Evolutionary conservation across 2,329 filamentous ascomycete species (phyloP), one percentile per base, ranked within the genome.

Genomic region (Exophiala xenobiotica): DNA sequence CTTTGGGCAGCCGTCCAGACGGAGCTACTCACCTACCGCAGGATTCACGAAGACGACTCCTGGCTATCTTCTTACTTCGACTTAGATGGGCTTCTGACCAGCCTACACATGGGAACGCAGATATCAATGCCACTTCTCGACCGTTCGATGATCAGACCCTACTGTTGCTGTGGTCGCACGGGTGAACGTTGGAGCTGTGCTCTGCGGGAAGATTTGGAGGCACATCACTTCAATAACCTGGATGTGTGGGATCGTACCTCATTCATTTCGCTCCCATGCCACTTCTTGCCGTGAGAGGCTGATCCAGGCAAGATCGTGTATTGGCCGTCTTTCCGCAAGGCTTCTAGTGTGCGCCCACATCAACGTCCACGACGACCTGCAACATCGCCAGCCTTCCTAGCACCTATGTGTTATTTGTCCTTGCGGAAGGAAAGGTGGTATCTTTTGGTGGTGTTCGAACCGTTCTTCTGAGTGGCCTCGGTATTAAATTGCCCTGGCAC

Each of bases 1-100:
- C 44, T 72, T 6, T 71, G 68, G 68, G 70, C 69, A 7, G 57
- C 65, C 1, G 58, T 70, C 3, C 67, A 72, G 48, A 67, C 67
- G 7, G 70, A 73, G 39, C 39, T 72, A 2, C 41, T 70, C 4
- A 68, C 68, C 1, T 71, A 72, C 46, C 58, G 70, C 37, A 64
- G 68, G 26, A 31, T 70, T 1, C 41, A 54, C 2, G 61, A 62
- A 6, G 46, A 42, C 2, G 63, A 66, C 43, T 19, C 54, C 26
- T 68, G 61, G 58, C 37, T 60, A 2, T 63, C 61, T 8, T n/a
- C 14, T 6, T 46, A 58, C 26, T 59, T 63, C 42, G 44, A 61
- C 39, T 29, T 62, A 40, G 24, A 48, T 6, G 40, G 24, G 12
- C n/a, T 62, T 7, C 39, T 51, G 6, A n/a, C 42, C 4, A 41